Evolutionary conservation across 2,329 filamentous ascomycete species (phyloP), one percentile per base, ranked within the genome.

Genomic region (Cytospora chrysosperma): DNA sequence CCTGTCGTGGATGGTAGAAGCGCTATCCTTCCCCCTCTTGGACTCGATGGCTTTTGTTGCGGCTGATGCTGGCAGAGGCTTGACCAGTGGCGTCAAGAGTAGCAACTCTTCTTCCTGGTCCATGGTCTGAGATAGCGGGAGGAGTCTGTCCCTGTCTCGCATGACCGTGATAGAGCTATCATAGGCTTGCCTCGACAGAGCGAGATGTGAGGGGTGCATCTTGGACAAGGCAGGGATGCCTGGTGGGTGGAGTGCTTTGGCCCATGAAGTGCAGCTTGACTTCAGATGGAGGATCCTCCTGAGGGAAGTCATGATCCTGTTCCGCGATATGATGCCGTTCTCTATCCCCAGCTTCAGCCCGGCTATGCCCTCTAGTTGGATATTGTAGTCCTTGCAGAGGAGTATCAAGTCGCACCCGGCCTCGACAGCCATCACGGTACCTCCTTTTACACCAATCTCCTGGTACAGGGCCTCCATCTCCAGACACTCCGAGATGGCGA

Each of bases 381-480:
- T 89, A 43, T 91, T 88, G 69, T 93, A 96, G 7, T 92, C 93
- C 52, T 93, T 88, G 71, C 93, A 98, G 1, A 97, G 84, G 7
- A 97, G 84, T 6, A 97, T 87, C 59, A 98, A 80, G 74, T 99
- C 95, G 73, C 95, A 98, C 17, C 95, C 95, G 34, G 95, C 94
- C 74, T 97, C 95, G 57, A 97, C 91, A 4, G 95, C 95, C 93
- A 97, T 97, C 69, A 98, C 92, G 0, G 94, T 97, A 15, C 95
- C 95, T 49, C 95, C 94, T 69, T 94, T 93, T 21, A 99, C 93
- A n/a, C 94, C 94, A 56, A 98, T 95, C 70, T 97, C 96, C 72
- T 96, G 92, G 68, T 92, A 95, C 10, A 98, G 83, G 0, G 93
- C 93, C 72, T 97, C 93, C 94, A 98, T 98, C 74, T 97, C 94